phyloP scores from a whole-genome alignment of 2,329 filamentous ascomycete genomes.

The Pestalotiopsis sp. region DNA sequence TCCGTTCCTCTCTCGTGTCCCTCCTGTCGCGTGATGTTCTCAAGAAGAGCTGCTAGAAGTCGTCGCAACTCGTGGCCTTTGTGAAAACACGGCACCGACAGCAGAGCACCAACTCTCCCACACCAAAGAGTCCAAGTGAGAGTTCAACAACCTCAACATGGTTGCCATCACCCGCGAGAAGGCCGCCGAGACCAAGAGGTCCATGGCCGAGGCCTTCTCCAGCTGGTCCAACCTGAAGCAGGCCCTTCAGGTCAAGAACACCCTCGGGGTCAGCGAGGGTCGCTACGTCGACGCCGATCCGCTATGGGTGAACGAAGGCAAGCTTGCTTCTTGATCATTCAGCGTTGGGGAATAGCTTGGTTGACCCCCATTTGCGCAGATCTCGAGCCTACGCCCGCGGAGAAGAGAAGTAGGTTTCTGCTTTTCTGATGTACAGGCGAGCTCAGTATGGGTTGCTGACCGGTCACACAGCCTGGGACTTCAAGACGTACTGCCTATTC shows the following conservation, averaged over 20 bases:
- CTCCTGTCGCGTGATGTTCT: neutral
- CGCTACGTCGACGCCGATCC: constrained; percentile 8
- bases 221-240: constrained; percentile 9
- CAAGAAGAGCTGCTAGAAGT: neutral
- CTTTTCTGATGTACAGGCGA: too few species aligned
- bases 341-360: neutral
- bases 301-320: constrained; percentile 8
- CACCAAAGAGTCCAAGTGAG: neutral
- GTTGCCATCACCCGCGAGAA: neutral
- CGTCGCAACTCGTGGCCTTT: neutral
- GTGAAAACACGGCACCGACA: neutral
- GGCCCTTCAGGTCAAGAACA: constrained; percentile 11
- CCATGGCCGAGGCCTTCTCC: neutral
- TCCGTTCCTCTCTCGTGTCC: neutral
- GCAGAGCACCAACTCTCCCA: neutral
- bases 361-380: constrained; percentile 1
- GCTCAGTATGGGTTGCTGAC: neutral
- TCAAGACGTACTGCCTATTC: constrained; percentile 12
- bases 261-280: neutral
- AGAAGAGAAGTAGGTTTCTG: constrained; percentile 8
- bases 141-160: neutral
- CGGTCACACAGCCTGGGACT: constrained; percentile 1
- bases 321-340: neutral
- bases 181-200: neutral
- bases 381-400: constrained; percentile 7